Conservation (phyloP, 2,329 filamentous ascomycete genomes). For the Zalaria sp. region DNA sequence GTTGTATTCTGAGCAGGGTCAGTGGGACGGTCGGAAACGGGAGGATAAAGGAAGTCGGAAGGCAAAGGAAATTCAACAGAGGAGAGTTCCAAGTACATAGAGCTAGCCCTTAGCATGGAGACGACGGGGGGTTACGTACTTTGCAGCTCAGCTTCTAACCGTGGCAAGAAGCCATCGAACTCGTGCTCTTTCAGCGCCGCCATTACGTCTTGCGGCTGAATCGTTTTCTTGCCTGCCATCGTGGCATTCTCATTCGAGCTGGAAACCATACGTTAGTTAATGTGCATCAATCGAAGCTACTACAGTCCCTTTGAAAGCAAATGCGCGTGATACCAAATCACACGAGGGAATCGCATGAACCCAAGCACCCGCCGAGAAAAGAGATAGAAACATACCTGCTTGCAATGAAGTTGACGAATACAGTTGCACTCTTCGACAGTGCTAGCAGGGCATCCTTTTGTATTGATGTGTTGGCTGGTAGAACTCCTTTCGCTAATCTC, state of each 20-base stretch:
- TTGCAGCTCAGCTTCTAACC: constrained; percentile 61
- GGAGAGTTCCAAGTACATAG: too few relatives aligned
- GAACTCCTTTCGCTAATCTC: constrained; percentile 62
- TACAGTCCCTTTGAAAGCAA: too few relatives aligned
- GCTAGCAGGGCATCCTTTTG: constrained; percentile 70
- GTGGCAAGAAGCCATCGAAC: constrained; percentile 55
- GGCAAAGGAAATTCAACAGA: too few relatives aligned
- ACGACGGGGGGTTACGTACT: constrained; percentile 36
- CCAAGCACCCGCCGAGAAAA: neutral
- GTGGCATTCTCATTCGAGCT: constrained; percentile 63
- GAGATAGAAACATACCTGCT: constrained; percentile 45
- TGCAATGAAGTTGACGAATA: constrained; percentile 71
- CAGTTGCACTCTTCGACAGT: constrained; percentile 66
- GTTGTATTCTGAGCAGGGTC: constrained; percentile 47
- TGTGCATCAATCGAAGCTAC: neutral
- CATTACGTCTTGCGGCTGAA: constrained; percentile 62
- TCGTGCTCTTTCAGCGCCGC: constrained; percentile 65
- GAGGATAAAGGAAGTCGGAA: too few relatives aligned
- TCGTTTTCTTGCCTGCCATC: constrained; percentile 59
- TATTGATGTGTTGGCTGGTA: constrained; percentile 70
- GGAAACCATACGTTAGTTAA: constrained; percentile 1
- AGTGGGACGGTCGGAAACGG: too few relatives aligned
- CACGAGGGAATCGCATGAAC: too few relatives aligned
- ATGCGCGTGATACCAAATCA: too few relatives aligned
- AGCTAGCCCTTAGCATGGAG: too few relatives aligned